Base-by-base conservation (phyloP, 805 yeast species). In the Candida coleopterorum region DNA sequence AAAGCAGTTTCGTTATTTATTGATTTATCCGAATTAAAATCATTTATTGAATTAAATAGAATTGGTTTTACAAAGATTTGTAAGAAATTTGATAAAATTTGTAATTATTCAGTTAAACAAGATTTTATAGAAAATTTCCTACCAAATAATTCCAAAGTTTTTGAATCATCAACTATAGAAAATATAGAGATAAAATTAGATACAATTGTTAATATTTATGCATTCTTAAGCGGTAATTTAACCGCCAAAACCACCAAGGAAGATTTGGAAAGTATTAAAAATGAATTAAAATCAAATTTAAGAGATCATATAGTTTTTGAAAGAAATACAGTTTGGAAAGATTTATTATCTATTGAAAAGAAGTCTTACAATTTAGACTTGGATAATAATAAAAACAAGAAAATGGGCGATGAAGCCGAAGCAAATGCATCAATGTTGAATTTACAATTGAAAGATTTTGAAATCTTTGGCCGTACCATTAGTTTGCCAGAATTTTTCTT, bases 251-350 rank as follows among this genome's bases (percentile, higher is more conserved):
- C 72, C 29, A 84, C 89, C 0, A 64, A 50, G 54, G 27, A 77
- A 70, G 58, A 57, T 35, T 50, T 62, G 30, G 70, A 68, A 7
- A 39, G 53, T 12, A 68, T 75, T 27, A 65, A 62, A 32, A 58
- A 60, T 26, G 78, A 73, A 35, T 58, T 75, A 38, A 65, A 69
- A 45, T 62, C 75, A 3, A 73, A 73, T 44, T 62, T 90, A 45
- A 72, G 97, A 45, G 98, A 90, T 50, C 95, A 90, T 57, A 85
- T 90, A 24, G 96, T 89, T 14, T 90, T 96, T 94, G 97, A 90
- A 62, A 75, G 98, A 58, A 88, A 88, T 56, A 90, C 97, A 0
- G 97, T 90, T 20, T 90, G 98, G 98, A 81, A 93, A 55, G 97
- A 90, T 58, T 81, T 90, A 82, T 82, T 90, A 55, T 90, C 93